Evolutionary conservation across 179 eudicot species (phyloP).

Genomic region (Nepenthes alata): DNA sequence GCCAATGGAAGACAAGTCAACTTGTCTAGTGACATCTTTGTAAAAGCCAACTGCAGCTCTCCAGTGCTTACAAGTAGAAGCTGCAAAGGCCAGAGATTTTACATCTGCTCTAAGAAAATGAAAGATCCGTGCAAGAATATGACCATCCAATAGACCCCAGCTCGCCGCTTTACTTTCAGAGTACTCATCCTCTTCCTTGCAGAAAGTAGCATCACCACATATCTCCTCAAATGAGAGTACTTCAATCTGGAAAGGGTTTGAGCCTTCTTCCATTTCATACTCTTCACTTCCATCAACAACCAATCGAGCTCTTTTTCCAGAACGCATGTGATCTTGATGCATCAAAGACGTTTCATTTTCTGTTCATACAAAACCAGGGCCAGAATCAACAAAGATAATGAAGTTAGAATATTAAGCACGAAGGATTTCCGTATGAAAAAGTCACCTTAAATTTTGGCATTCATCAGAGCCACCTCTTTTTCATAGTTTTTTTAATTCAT

Average conservation of each 20-base stretch:
- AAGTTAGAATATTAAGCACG: not conserved
- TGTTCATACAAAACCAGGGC: conserved; percentile 11
- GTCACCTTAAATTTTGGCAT: too few species aligned
- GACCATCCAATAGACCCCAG: conserved; percentile 81
- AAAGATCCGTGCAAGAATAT: conserved; percentile 66
- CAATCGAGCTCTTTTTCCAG: conserved; percentile 53
- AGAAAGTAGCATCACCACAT: conserved; percentile 37
- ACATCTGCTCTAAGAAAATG: conserved; percentile 74
- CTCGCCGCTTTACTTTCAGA: conserved; percentile 21
- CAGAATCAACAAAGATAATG: conserved; percentile 1
- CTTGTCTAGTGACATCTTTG: conserved; percentile 46
- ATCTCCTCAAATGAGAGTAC: conserved; percentile 65
- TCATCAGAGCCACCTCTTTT: too few species aligned
- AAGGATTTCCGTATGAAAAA: not conserved
- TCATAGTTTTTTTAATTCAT: too few species aligned
- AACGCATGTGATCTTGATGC: conserved; percentile 25
- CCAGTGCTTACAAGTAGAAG: conserved; percentile 86
- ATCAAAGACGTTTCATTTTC: conserved; percentile 19
- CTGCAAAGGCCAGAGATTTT: conserved; percentile 51
- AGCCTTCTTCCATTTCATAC: conserved; percentile 32
- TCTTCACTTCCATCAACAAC: conserved; percentile 38
- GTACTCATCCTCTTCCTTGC: conserved; percentile 17
- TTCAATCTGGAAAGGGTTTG: conserved; percentile 15
- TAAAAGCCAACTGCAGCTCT: conserved; percentile 52
- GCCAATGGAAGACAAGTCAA: conserved; percentile 59